Evolutionary conservation across 345 rosid species (phyloP).

Genomic region (Brassica incana): DNA sequence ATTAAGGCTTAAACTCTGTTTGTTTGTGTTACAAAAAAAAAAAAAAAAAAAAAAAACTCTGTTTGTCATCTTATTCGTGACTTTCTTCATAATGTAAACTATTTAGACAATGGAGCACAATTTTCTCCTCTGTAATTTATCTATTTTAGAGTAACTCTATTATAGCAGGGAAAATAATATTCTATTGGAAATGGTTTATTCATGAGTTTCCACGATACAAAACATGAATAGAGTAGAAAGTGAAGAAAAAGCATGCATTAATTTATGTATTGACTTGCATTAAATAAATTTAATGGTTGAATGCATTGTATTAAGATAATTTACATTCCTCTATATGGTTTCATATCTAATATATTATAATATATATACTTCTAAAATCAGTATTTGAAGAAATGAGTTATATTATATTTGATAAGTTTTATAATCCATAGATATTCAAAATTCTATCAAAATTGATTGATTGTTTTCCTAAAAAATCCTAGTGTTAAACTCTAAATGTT

Average conservation of each 20-base stretch:
- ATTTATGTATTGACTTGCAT: not conserved
- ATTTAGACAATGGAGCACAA: too few relatives aligned
- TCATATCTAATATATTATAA: not conserved
- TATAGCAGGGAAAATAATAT: too few relatives aligned
- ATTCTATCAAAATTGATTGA: not conserved
- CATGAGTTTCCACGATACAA: not conserved
- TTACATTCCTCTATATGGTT: not conserved
- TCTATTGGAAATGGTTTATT: not conserved
- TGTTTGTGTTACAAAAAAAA: not conserved
- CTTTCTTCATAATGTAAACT: not conserved
- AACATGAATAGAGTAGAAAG: not conserved
- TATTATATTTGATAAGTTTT: not conserved
- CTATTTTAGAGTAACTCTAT: too few relatives aligned
- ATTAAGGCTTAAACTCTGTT: not conserved
- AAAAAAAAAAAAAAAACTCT: not conserved
- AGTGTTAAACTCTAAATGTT: too few relatives aligned
- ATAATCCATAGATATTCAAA: not conserved
- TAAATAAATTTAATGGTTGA: not conserved
- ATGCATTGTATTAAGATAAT: not conserved
- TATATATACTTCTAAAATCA: not conserved
- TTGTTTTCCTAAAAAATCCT: too few relatives aligned
- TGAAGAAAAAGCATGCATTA: not conserved
- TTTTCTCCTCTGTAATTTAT: too few relatives aligned
- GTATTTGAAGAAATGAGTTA: not conserved
- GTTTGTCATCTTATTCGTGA: constrained; percentile 1